Conservation (phyloP, 2,329 filamentous ascomycete species). For the Didymella pinodella region DNA sequence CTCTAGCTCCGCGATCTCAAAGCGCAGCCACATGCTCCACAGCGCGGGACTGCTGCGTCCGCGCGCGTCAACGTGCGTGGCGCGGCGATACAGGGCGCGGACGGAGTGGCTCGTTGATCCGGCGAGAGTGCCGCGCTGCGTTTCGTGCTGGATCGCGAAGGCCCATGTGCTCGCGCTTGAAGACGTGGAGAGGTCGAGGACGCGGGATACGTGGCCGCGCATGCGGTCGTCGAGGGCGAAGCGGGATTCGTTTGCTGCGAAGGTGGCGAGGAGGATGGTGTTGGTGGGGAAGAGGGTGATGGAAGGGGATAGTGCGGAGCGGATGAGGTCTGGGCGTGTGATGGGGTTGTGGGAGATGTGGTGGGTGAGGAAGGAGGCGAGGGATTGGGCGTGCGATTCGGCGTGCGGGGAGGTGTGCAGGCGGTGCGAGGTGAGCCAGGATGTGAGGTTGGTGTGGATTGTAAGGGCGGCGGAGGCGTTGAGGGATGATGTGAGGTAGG, state of each 20-base stretch:
- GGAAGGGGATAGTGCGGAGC: constrained; percentile 67
- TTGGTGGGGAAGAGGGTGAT: constrained; percentile 75
- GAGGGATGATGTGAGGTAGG: constrained; percentile 65
- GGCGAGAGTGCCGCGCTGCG: constrained; percentile 54
- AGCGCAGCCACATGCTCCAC: constrained; percentile 46
- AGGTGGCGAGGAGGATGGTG: constrained; percentile 75
- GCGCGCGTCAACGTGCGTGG: constrained; percentile 49
- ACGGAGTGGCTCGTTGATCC: constrained; percentile 60
- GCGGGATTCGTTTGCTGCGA: constrained; percentile 75
- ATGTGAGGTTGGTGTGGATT: constrained; percentile 42
- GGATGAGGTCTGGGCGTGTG: constrained; percentile 73
- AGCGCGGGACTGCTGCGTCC: constrained; percentile 39
- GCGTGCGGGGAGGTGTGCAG: constrained; percentile 49
- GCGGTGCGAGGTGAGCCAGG: constrained; percentile 36
- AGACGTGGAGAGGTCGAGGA: constrained; percentile 40
- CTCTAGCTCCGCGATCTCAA: constrained; percentile 39
- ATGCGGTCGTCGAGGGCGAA: constrained; percentile 80
- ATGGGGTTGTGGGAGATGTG: constrained; percentile 69
- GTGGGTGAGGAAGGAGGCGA: constrained; percentile 70
- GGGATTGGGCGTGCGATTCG: constrained; percentile 74
- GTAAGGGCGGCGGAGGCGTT: constrained; percentile 50
- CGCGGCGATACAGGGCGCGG: constrained; percentile 64
- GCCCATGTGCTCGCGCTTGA: constrained; percentile 59
- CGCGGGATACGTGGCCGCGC: constrained; percentile 65
- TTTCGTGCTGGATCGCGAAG: constrained; percentile 65